phyloP scores from a whole-genome alignment of 768 basidiomycete species.

The Rhizopogon vinicolor region DNA sequence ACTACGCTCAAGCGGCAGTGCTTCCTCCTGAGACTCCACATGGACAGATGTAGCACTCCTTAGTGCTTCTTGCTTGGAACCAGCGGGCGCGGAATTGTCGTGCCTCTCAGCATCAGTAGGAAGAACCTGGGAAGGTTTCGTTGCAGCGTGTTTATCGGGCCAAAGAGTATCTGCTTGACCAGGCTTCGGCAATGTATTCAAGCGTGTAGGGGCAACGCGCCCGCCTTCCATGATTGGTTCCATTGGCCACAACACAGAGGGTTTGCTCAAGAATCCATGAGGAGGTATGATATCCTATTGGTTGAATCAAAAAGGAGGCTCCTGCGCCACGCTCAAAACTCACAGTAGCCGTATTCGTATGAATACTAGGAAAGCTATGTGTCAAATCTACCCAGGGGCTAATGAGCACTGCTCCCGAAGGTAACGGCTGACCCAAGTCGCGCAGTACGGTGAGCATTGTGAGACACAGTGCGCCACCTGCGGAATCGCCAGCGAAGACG shows the following conservation, averaged over 20 bases:
- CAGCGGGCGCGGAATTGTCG: slow-evolving; percentile 8
- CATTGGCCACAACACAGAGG: slow-evolving; percentile 55
- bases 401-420: slow-evolving; percentile 74
- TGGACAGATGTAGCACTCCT: too few species aligned
- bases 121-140: slow-evolving; percentile 4
- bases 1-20: slow-evolving; percentile 13
- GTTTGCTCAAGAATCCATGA: slow-evolving; percentile 58
- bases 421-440: slow-evolving; percentile 64
- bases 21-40: slow-evolving; percentile 28
- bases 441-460: slow-evolving; percentile 59
- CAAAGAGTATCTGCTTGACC: slow-evolving; percentile 46
- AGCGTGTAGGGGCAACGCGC: slow-evolving; percentile 32
- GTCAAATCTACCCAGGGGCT: slow-evolving; percentile 87
- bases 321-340: slow-evolving; percentile 8
- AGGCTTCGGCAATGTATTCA: slow-evolving; percentile 42
- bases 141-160: slow-evolving; percentile 26
- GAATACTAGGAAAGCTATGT: slow-evolving; percentile 75
- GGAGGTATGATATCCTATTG: slow-evolving; percentile 62
- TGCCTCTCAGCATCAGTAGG: slow-evolving; percentile 8
- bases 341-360: slow-evolving; percentile 61
- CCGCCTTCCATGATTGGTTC: slow-evolving; percentile 31
- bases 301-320: not conserved
- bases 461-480: slow-evolving; percentile 66
- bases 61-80: not conserved
- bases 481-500: slow-evolving; percentile 76